These are phyloP conservation scores for Hymenoscyphus linearis DNA, from an alignment of 2,329 filamentous ascomycete species.

Conservation along the genomic window DNA sequence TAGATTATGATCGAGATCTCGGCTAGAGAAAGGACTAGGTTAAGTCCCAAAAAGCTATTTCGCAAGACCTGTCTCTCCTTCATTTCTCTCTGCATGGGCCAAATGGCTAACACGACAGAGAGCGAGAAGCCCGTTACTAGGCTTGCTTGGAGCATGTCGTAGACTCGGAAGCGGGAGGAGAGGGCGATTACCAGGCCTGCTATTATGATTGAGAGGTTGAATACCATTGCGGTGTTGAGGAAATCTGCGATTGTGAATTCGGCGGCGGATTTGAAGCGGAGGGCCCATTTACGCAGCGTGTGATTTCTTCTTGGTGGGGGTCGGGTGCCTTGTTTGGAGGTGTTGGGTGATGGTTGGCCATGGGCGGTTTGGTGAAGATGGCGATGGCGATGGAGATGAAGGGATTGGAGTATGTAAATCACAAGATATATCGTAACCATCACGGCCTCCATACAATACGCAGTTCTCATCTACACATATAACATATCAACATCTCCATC, in stretches of 20 bases:
- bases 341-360: not conserved
- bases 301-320: not conserved
- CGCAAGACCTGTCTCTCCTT: not conserved
- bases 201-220: not conserved
- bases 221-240: not conserved
- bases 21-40: not conserved
- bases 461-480: not conserved
- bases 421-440: not conserved
- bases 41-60: not conserved
- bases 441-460: not conserved
- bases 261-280: not conserved
- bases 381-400: not conserved
- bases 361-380: too few relatives aligned
- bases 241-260: not conserved
- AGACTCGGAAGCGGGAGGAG: not conserved
- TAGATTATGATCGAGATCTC: not conserved
- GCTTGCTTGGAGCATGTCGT: not conserved
- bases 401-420: not conserved
- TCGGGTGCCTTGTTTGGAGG: not conserved
- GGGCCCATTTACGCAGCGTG: not conserved
- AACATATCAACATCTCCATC: too few relatives aligned
- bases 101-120: not conserved
- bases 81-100: not conserved
- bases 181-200: not conserved
- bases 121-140: not conserved